These are phyloP conservation scores for Aureobasidium zeae DNA, from an alignment of 2,329 filamentous ascomycete species.

Conservation along the genomic window DNA sequence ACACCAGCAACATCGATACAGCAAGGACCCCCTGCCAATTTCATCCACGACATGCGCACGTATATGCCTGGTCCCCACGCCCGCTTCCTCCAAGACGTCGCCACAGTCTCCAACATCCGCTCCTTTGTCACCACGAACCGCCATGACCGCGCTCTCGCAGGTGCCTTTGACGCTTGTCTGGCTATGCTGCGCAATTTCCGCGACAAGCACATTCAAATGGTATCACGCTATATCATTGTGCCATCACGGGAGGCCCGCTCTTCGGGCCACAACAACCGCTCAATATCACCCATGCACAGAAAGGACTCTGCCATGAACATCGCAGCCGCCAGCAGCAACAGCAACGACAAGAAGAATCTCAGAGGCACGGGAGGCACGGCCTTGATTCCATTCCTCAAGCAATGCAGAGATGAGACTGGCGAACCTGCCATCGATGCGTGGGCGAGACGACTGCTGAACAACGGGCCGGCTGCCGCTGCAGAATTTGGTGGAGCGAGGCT, in stretches of 20 bases:
- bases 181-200: slow-evolving; percentile 68
- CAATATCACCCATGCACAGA: slow-evolving; percentile 1
- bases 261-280: slow-evolving; percentile 20
- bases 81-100: slow-evolving; percentile 75
- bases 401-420: slow-evolving; percentile 90
- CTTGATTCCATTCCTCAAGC: slow-evolving; percentile 90
- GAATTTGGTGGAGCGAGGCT: slow-evolving; percentile 38
- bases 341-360: slow-evolving; percentile 47
- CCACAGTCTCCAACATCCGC: slow-evolving; percentile 74
- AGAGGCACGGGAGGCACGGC: slow-evolving; percentile 90
- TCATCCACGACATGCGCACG: slow-evolving; percentile 90
- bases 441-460: slow-evolving; percentile 50
- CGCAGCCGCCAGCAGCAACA: slow-evolving; percentile 44
- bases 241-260: slow-evolving; percentile 64
- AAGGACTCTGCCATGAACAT: slow-evolving; percentile 45
- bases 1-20: slow-evolving; percentile 32
- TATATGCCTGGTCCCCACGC: slow-evolving; percentile 96
- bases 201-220: slow-evolving; percentile 93
- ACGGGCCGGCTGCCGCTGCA: slow-evolving; percentile 35
- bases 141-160: slow-evolving; percentile 55
- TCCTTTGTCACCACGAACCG: slow-evolving; percentile 61
- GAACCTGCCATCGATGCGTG: slow-evolving; percentile 72
- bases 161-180: slow-evolving; percentile 86
- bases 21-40: slow-evolving; percentile 57
- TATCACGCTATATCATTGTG: slow-evolving; percentile 89